Evolutionary conservation across 2,329 filamentous ascomycete genomes (phyloP), one percentile per base, ranked within the genome.

Genomic region (Taxawa tesnikishii): DNA sequence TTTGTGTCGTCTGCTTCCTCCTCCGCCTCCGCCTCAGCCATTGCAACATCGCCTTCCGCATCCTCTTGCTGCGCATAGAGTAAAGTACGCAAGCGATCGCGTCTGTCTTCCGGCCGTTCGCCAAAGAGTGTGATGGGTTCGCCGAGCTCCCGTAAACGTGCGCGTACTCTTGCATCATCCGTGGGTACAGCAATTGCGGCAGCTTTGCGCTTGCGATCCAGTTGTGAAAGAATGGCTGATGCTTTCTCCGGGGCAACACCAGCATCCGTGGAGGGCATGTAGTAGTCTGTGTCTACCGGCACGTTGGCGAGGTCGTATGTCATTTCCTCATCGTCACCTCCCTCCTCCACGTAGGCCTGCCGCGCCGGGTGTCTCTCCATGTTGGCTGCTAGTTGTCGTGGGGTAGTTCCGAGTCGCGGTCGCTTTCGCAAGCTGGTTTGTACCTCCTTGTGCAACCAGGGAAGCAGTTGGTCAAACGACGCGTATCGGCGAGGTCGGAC

Each of bases 81-180:
- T 16, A 94, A 62, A 47, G 84, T 81, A 41, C 90, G 75, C 47
- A 98, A 58, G 42, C 90, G 75, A 50, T 94, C 87, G 62, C 92
- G 72, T 38, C 90, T 69, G 47, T 96, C 88, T 15, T 73, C 77
- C 2, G 79, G 78, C 1, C 83, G 83, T 60, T 98, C 90, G 37
- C 87, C 90, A 43, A 98, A 98, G 0, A 96, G 67, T 0, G 88
- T 98, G 34, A 96, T 76, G 8, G 90, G 90, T 51, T 98, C 82
- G n/a, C 83, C 84, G 41, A 94, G 68, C 48, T 90, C 80, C 43
- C 90, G 76, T 37, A 96, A 69, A 43, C 74, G 76, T 23, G 75
- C 67, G 38, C 85, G 81, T 29, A 98, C 87, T 47, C 82, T 75
- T 39, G 72, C 77, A 63, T 98, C 90, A 54, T 94, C 87, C 33